These are phyloP conservation scores for Leishmania arabica DNA, from an alignment of 208 protist genomes.

Conservation along the genomic window DNA sequence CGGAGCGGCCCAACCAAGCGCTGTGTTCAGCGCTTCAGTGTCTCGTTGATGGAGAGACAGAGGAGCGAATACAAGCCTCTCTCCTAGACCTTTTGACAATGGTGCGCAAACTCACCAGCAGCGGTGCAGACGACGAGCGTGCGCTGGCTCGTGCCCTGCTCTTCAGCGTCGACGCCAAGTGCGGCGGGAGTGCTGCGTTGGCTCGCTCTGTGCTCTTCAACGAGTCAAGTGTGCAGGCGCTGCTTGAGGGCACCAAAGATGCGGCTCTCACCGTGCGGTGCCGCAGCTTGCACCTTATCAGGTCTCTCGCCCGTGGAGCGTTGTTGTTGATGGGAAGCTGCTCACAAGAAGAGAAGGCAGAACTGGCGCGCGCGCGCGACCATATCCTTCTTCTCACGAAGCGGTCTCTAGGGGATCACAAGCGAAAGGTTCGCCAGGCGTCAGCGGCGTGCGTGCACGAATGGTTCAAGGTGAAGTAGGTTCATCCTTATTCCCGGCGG, in stretches of 20 bases:
- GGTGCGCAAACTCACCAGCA: slow-evolving; percentile 7
- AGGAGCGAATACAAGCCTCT: slow-evolving; percentile 12
- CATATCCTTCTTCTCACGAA: slow-evolving; percentile 43
- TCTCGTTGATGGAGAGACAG: slow-evolving; percentile 30
- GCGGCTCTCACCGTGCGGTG: slow-evolving; percentile 20
- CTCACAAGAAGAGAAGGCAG: slow-evolving; percentile 14
- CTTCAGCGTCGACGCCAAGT: slow-evolving; percentile 27
- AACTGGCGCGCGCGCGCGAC: slow-evolving; percentile 19
- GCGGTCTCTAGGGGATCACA: slow-evolving; percentile 50
- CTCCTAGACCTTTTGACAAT: slow-evolving; percentile 16
- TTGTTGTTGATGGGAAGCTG: neutral
- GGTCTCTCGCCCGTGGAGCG: slow-evolving; percentile 19
- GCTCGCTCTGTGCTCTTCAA: slow-evolving; percentile 19
- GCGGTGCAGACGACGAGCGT: neutral
- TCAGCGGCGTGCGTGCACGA: slow-evolving; percentile 57
- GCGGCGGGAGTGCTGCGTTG: slow-evolving; percentile 5
- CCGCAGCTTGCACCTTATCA: slow-evolving; percentile 30
- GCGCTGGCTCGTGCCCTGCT: slow-evolving; percentile 21
- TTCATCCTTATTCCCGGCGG: neutral
- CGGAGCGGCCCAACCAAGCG: neutral
- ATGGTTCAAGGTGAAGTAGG: slow-evolving; percentile 60
- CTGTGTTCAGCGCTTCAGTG: slow-evolving; percentile 19
- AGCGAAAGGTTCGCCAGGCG: slow-evolving; percentile 61
- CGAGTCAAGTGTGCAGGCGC: slow-evolving; percentile 8
- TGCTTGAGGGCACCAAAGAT: slow-evolving; percentile 21